Evolutionary conservation across 2,329 filamentous ascomycete species (phyloP).

Genomic region (Volutella citrinella): DNA sequence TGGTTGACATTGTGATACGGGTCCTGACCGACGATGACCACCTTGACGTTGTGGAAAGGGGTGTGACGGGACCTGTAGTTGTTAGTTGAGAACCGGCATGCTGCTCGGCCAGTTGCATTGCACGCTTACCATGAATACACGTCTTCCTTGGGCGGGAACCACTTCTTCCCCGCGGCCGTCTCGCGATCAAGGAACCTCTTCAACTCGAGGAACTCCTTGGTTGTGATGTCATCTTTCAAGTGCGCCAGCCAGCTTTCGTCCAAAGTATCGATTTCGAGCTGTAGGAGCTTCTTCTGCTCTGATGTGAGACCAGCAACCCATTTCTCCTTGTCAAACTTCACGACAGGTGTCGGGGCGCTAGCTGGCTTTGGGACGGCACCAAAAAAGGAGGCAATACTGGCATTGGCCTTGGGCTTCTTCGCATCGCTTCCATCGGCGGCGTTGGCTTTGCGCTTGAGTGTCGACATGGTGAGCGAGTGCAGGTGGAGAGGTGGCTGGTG

Average conservation of each 20-base stretch:
- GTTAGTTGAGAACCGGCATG: slow-evolving; percentile 16
- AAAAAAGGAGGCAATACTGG: slow-evolving; percentile 89
- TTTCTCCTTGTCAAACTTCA: slow-evolving; percentile 81
- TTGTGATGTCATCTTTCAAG: slow-evolving; percentile 81
- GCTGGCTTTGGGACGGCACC: slow-evolving; percentile 57
- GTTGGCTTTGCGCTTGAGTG: slow-evolving; percentile 65
- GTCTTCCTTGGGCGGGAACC: slow-evolving; percentile 85
- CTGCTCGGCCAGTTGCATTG: neutral
- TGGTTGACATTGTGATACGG: slow-evolving; percentile 96
- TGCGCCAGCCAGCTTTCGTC: slow-evolving; percentile 88
- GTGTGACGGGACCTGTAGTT: slow-evolving; percentile 83
- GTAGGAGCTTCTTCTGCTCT: slow-evolving; percentile 79
- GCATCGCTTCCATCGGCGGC: slow-evolving; percentile 45
- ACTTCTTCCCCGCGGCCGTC: slow-evolving; percentile 66
- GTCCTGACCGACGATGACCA: slow-evolving; percentile 92
- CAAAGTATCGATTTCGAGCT: slow-evolving; percentile 88
- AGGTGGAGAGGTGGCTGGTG: slow-evolving; percentile 19
- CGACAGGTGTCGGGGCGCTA: slow-evolving; percentile 28
- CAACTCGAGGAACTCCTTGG: slow-evolving; percentile 77
- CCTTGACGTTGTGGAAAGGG: slow-evolving; percentile 82
- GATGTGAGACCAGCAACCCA: slow-evolving; percentile 78
- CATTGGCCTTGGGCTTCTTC: slow-evolving; percentile 73
- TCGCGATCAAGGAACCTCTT: slow-evolving; percentile 86
- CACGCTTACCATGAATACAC: slow-evolving; percentile 84
- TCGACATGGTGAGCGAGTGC: slow-evolving; percentile 42